Base-by-base conservation (phyloP, 495 filamentous ascomycete species). In the Pyronema domesticum region DNA sequence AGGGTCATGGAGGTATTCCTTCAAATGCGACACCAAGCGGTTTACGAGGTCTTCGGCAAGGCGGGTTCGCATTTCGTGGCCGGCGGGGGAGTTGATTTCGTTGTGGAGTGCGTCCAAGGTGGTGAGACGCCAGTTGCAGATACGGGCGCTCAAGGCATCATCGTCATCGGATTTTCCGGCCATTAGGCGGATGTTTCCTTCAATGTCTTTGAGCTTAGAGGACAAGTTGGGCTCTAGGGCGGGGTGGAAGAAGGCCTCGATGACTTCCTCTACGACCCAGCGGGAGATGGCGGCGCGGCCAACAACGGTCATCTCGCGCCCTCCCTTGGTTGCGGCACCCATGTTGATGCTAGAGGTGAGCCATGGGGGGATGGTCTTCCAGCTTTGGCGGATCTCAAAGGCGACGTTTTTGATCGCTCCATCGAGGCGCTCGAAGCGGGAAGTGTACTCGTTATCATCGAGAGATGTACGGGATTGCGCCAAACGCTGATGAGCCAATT, bases 251-350 rank as follows among this genome's bases (percentile, higher is more conserved):
- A 83, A 83, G 44, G 79, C 77, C 62, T 93, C 81, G 66, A 96
- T 86, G 19, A 95, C 75, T 63, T 96, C 87, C 13, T 96, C 85
- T 17, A 88, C 80, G 13, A 98, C 72, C 86, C 91, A 98, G 53
- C 80, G 76, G 33, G 85, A 82, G 56, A 98, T 89, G 46, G 85
- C 77, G 6, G 93, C 87, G 30, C 89, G 79, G n/a, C 91, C 91
- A 18, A 94, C 81, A 5, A 85, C 86, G 6, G 86, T 95, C 91
- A 98, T 98, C 64, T 98, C 91, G 66, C 94, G 86, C 54, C 84
- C 91, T 51, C 87, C 89, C 11, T 77, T 81, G 46, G 75, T 71
- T 23, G 85, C 72, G 1, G 89, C 89, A 56, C 94, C 89, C 48
- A 81, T 73, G 64, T 89, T 95, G 59, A 94, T 85, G 50, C 76